Base-by-base conservation (phyloP, 768 basidiomycete genomes). In the Naganishia antarctica region DNA sequence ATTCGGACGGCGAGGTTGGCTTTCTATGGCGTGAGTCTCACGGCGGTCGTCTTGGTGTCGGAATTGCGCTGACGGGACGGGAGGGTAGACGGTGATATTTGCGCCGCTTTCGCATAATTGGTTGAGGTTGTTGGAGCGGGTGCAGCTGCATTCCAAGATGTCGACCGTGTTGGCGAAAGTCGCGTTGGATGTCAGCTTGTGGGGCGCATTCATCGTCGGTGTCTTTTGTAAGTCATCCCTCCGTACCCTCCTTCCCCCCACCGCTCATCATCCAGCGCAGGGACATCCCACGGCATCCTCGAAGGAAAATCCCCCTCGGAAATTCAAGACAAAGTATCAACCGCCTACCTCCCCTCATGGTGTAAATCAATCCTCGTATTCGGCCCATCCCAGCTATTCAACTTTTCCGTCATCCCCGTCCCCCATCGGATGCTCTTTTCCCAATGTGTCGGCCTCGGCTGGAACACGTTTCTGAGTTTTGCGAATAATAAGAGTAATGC, bases 391-490 rank as follows among this genome's bases (percentile, higher is more conserved):
- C 76, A 77, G 61, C 47, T 77, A 23, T 25, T 77, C 47, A 77
- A 77, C 60, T 72, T 73, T 47, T 60, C 70, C 34, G n/a, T 76
- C 29, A 48, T 74, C n/a, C 74, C 74, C 18, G 61, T 65, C 4
- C 72, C 71, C 57, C 73, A 73, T 45, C 65, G 74, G 29, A 60
- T 75, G 53, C 61, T 73, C 13, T 63, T 70, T n/a, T 50, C 71
- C 4, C 76, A 77, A 61, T 47, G 40, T 13, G 61, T 67, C 23
- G 66, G 66, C 11, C 61, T 67, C 63, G 72, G 76, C 16, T 76
- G 75, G 75, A 76, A 76, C 59, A 72, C 72, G 49, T 76, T 72
- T 69, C 60, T 76, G 3, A 73, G 71, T 15, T 75, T 69, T 66
- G 66, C 72, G 23, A 74, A 76, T 53, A 76, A 74, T 44, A 46